These are phyloP conservation scores for Myxozyma monticola DNA, from an alignment of 805 yeast genomes.

Conservation along the genomic window DNA sequence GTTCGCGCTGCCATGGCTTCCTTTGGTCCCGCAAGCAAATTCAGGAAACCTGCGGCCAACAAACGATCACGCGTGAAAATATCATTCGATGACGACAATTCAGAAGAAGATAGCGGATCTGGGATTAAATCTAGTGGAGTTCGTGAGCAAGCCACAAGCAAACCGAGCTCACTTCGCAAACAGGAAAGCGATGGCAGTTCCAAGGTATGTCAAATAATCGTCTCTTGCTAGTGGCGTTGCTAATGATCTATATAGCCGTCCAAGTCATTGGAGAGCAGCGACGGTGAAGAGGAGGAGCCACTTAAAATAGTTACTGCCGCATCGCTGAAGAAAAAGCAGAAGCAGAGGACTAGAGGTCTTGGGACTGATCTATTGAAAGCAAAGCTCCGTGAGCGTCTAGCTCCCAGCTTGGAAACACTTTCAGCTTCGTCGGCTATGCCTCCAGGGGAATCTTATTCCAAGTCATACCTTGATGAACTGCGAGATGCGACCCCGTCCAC, in stretches of 20 bases:
- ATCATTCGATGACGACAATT: conserved; percentile 20
- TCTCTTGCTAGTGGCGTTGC: no score
- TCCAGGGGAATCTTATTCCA: conserved; percentile 8
- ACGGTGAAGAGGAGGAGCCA: neutral
- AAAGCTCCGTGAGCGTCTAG: conserved; percentile 20
- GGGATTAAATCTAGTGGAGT: no score
- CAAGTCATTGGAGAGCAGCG: neutral
- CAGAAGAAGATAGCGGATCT: conserved; percentile 1
- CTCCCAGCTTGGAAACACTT: conserved; percentile 11
- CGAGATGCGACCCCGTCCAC: conserved; percentile 21
- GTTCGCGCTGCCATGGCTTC: no score
- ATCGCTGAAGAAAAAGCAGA: conserved; percentile 14
- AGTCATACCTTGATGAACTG: conserved; percentile 21
- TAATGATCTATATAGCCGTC: no score
- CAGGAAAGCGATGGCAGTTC: no score
- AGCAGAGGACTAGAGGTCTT: conserved; percentile 2
- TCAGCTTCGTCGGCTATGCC: neutral
- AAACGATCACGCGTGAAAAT: conserved; percentile 16
- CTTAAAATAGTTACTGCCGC: conserved; percentile 18
- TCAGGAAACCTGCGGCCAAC: conserved; percentile 16
- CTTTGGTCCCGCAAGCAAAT: conserved; percentile 10
- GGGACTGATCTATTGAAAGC: conserved; percentile 4
- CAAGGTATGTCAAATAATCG: no score
- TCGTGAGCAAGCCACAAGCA: no score
- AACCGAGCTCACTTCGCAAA: no score